These are phyloP conservation scores for Rugonectria rugulosa DNA, from an alignment of 2,329 filamentous ascomycete genomes.

Conservation along the genomic window DNA sequence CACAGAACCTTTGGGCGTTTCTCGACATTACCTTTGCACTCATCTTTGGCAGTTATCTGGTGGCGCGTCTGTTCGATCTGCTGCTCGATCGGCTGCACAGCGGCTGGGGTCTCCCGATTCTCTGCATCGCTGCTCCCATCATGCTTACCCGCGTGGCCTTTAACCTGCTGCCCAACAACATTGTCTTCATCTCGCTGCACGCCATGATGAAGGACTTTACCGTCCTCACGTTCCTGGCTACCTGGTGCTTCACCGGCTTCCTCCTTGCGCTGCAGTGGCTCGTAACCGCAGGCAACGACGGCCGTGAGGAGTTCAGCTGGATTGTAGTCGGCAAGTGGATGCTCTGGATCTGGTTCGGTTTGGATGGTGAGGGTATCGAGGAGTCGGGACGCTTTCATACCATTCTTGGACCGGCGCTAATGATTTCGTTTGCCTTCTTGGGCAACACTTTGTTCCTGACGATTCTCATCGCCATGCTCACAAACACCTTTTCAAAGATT, in stretches of 20 bases:
- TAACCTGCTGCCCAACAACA: conserved; percentile 77
- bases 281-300: conserved; percentile 40
- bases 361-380: conserved; percentile 67
- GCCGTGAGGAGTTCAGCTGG: conserved; percentile 46
- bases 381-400: conserved; percentile 67
- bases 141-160: conserved; percentile 75
- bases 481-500: conserved; percentile 75
- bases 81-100: conserved; percentile 53
- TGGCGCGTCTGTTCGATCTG: conserved; percentile 66
- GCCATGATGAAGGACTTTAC: conserved; percentile 80
- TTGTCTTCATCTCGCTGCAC: conserved; percentile 76
- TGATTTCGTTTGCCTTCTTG: conserved; percentile 76
- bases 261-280: conserved; percentile 75
- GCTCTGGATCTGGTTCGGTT: conserved; percentile 81
- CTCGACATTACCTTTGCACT: conserved; percentile 73
- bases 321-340: conserved; percentile 77
- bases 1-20: conserved; percentile 78
- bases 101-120: conserved; percentile 67
- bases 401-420: conserved; percentile 71
- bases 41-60: conserved; percentile 69
- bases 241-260: conserved; percentile 76
- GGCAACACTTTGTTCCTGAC: conserved; percentile 79
- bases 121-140: conserved; percentile 73
- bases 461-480: conserved; percentile 76
- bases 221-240: conserved; percentile 69